Percentiles rank a stretch among this genome's conserved stretches.
Conservation (phyloP, 2,329 filamentous ascomycete species). For the Cercospora sp. region DNA sequence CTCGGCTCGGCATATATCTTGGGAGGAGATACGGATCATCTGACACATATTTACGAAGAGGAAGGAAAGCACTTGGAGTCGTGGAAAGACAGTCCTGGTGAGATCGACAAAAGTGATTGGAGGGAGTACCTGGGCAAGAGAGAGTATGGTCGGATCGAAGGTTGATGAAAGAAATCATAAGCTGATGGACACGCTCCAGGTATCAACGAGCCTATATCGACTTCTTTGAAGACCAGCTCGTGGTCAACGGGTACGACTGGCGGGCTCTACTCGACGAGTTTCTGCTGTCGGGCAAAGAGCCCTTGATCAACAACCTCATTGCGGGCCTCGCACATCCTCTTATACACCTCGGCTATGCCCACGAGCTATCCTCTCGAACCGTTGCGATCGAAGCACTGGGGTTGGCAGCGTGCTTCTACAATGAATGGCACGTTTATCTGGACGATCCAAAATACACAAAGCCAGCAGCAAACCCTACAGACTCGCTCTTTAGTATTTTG, state of each 20-base stretch:
- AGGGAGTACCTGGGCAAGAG: conserved; percentile 75
- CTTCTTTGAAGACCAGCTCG: conserved; percentile 91
- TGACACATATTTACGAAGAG: conserved; percentile 78
- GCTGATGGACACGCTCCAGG: conserved; percentile 37
- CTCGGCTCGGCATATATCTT: conserved; percentile 84
- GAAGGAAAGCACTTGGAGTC: conserved; percentile 70
- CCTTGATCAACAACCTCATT: conserved; percentile 77
- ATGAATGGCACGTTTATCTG: conserved; percentile 60
- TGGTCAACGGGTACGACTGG: conserved; percentile 78
- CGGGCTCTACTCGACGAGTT: conserved; percentile 73
- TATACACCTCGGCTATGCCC: conserved; percentile 94
- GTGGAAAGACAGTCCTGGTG: conserved; percentile 81
- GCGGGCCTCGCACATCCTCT: conserved; percentile 81
- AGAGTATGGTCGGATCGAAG: conserved; percentile 48
- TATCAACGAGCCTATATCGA: conserved; percentile 92
- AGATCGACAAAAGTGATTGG: conserved; percentile 84
- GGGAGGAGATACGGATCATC: conserved; percentile 69
- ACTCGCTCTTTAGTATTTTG: conserved; percentile 69
- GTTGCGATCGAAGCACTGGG: conserved; percentile 85
- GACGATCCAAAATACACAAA: conserved; percentile 71
- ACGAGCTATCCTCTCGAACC: conserved; percentile 81
- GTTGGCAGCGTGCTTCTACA: conserved; percentile 62
- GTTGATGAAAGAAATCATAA: not conserved
- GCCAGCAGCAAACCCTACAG: conserved; percentile 58
- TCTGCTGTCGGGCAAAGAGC: conserved; percentile 70